Percentiles rank a stretch among this genome's conserved stretches.
phyloP scores from a whole-genome alignment of 2,329 filamentous ascomycete species.

The Neonectria sp. region DNA sequence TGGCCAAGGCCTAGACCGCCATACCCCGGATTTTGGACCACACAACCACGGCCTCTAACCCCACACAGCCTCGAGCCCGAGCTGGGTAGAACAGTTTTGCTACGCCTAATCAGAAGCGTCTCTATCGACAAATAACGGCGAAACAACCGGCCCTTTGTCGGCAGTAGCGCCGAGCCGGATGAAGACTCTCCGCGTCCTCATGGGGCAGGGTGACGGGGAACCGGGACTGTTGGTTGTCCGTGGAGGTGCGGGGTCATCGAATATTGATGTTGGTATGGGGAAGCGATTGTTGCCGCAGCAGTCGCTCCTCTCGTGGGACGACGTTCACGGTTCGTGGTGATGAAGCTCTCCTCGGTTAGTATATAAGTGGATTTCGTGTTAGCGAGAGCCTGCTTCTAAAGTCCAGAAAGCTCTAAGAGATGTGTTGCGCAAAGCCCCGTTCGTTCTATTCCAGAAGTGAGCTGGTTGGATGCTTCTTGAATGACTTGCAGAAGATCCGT shows the following conservation, averaged over 20 bases:
- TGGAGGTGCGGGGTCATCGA: slow-evolving; percentile 7
- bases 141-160: slow-evolving; percentile 11
- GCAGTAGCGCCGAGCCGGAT: slow-evolving; percentile 8
- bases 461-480: neutral
- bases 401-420: neutral
- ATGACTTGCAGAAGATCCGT: neutral
- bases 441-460: neutral
- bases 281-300: neutral
- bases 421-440: slow-evolving; percentile 1
- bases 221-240: neutral
- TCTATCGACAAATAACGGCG: slow-evolving; percentile 1
- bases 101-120: neutral
- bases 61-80: neutral
- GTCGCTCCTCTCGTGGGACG: neutral
- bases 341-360: neutral
- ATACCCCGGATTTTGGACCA: slow-evolving; percentile 1
- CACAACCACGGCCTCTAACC: slow-evolving; percentile 1
- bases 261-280: slow-evolving; percentile 1
- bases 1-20: neutral
- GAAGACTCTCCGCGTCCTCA: slow-evolving; percentile 10
- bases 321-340: neutral
- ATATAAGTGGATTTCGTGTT: slow-evolving; percentile 2
- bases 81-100: neutral
- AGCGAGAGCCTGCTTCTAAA: slow-evolving; percentile 1
- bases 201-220: neutral